A percentile compares a stretch with the other conserved stretches of the same genome.
phyloP scores from a whole-genome alignment of 2,329 filamentous ascomycete species.

The Colletotrichum sp. region DNA sequence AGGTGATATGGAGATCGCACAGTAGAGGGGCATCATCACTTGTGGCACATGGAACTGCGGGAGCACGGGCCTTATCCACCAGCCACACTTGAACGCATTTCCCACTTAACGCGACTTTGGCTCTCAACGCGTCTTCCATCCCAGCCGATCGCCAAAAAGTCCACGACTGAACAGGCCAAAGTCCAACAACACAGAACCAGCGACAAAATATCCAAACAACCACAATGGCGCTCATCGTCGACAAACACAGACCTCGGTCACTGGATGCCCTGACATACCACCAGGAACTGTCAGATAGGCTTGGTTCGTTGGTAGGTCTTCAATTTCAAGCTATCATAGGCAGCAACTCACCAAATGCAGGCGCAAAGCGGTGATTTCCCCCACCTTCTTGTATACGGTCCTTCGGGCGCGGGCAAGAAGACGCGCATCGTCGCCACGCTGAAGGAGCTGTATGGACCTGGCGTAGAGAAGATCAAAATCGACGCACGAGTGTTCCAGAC shows the following conservation, averaged over 20 bases:
- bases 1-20: neutral
- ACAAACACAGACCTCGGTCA: slow-evolving; percentile 75
- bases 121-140: slow-evolving; percentile 28
- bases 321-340: neutral
- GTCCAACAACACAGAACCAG: neutral
- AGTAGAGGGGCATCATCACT: too few relatives aligned
- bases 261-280: slow-evolving; percentile 87
- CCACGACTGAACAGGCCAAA: neutral
- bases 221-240: slow-evolving; percentile 72
- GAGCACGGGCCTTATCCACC: slow-evolving; percentile 19
- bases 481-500: slow-evolving; percentile 97
- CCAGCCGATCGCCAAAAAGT: slow-evolving; percentile 18
- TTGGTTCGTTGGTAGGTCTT: slow-evolving; percentile 78
- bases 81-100: slow-evolving; percentile 15
- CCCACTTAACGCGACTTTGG: slow-evolving; percentile 41
- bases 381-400: slow-evolving; percentile 95
- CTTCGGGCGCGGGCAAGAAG: slow-evolving; percentile 96
- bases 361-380: slow-evolving; percentile 98
- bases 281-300: slow-evolving; percentile 81
- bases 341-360: slow-evolving; percentile 49
- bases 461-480: slow-evolving; percentile 99
- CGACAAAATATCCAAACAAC: slow-evolving; percentile 14
- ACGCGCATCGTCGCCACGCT: slow-evolving; percentile 94
- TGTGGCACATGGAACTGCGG: neutral
- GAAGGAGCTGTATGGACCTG: slow-evolving; percentile 92